Evolutionary conservation across 305 asterid species (phyloP).

Genomic region (Nicotiana rustica): DNA sequence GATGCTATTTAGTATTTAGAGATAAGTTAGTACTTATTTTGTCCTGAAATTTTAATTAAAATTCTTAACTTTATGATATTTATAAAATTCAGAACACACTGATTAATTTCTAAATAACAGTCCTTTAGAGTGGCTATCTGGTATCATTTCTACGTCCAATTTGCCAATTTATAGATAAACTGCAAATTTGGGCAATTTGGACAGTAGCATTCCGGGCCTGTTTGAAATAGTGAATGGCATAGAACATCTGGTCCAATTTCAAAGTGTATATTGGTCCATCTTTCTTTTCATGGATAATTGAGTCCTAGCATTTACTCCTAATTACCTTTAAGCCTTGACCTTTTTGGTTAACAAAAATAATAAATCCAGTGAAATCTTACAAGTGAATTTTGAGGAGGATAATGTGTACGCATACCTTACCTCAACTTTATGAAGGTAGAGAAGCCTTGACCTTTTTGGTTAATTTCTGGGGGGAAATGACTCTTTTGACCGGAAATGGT

Average conservation of each 20-base stretch:
- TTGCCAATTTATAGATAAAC: neutral
- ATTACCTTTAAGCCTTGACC: neutral
- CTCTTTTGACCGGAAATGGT: neutral
- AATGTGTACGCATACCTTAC: no score
- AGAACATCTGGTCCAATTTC: neutral
- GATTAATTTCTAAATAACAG: no score
- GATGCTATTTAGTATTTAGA: no score
- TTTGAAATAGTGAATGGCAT: neutral
- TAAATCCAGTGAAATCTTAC: no score
- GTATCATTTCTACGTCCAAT: no score
- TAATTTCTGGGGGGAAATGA: neutral
- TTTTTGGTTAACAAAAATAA: neutral
- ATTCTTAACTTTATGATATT: no score
- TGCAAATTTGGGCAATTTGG: slow-evolving; percentile 1
- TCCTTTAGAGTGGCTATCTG: no score
- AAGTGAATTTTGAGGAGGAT: no score
- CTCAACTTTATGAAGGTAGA: no score
- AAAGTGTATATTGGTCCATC: neutral
- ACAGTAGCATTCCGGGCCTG: neutral
- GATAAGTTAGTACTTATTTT: no score
- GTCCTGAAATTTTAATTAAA: no score
- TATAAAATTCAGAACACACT: no score
- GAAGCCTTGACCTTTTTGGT: neutral
- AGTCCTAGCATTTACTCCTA: neutral
- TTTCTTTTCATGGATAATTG: neutral